phyloP scores from a whole-genome alignment of 345 rosid genomes.

The Eutrema japonicum region DNA sequence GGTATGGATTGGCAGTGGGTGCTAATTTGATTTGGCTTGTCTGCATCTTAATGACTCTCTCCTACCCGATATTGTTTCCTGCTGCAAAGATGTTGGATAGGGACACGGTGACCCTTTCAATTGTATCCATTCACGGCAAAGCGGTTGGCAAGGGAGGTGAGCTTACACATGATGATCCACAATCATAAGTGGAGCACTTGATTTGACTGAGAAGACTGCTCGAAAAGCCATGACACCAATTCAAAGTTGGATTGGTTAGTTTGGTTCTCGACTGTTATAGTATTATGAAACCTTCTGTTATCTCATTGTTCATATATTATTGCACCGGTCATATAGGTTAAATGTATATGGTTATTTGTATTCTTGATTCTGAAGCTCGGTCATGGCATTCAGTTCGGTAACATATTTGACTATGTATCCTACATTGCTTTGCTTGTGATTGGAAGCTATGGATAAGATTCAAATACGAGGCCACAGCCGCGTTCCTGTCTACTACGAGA shows the following conservation, averaged over 20 bases:
- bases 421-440: no score
- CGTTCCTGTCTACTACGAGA: no score
- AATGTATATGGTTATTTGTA: no score
- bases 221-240: slow-evolving; percentile 99
- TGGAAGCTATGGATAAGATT: no score
- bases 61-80: slow-evolving; percentile 87
- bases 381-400: no score
- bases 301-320: no score
- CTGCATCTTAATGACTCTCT: slow-evolving; percentile 69
- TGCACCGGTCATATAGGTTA: no score
- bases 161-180: slow-evolving; percentile 94
- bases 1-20: slow-evolving; percentile 94
- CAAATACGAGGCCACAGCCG: no score
- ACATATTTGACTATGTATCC: no score
- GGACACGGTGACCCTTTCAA: slow-evolving; percentile 78
- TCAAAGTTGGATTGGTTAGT: slow-evolving; percentile 55
- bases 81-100: slow-evolving; percentile 89
- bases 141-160: slow-evolving; percentile 99
- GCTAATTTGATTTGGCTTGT: slow-evolving; percentile 87
- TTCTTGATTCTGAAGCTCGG: no score
- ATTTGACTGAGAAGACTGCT: slow-evolving; percentile 95
- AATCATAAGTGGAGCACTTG: slow-evolving; percentile 92
- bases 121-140: slow-evolving; percentile 85
- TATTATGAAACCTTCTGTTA: no score
- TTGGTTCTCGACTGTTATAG: no score